These are phyloP conservation scores for Vigna reflexopilosa DNA, from an alignment of 306 rosid genomes.

Conservation along the genomic window DNA sequence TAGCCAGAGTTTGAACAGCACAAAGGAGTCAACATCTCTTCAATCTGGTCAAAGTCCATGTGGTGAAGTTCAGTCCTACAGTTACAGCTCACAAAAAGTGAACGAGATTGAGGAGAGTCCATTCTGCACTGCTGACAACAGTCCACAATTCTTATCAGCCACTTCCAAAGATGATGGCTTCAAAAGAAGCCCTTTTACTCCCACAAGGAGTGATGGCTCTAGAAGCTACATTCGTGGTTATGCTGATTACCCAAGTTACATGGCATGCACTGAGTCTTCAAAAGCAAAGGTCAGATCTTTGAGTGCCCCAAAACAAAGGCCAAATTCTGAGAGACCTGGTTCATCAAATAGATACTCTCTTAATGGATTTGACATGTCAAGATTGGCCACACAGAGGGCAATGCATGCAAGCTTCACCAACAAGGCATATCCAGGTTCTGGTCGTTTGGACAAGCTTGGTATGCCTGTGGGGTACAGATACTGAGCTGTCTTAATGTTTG, in stretches of 20 bases:
- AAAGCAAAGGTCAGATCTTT: conserved; percentile 78
- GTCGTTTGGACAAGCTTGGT: conserved; percentile 90
- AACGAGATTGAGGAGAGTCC: conserved; percentile 63
- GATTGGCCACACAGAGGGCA: conserved; percentile 52
- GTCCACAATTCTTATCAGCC: conserved; percentile 67
- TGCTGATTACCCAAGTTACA: conserved; percentile 78
- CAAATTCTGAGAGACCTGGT: conserved; percentile 62
- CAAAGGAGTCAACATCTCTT: conserved; percentile 62
- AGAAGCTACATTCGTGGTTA: conserved; percentile 64
- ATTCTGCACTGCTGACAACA: conserved; percentile 71
- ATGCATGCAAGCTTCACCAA: conserved; percentile 66
- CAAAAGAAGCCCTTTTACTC: conserved; percentile 79
- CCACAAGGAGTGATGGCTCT: conserved; percentile 70
- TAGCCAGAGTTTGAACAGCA: conserved; percentile 60
- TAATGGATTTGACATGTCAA: conserved; percentile 52
- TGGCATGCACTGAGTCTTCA: conserved; percentile 88
- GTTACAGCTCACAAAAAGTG: conserved; percentile 48
- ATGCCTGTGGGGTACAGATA: conserved; percentile 88
- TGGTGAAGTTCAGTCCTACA: conserved; percentile 64
- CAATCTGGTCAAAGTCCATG: conserved; percentile 63
- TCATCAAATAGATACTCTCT: conserved; percentile 65
- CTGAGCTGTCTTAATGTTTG: conserved; percentile 35
- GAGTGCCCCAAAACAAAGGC: conserved; percentile 94
- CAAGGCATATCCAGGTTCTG: conserved; percentile 94
- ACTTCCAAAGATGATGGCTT: conserved; percentile 58